These are phyloP conservation scores for Nitzschia palea DNA, from an alignment of 108 stramenopile genomes.

Conservation along the genomic window DNA sequence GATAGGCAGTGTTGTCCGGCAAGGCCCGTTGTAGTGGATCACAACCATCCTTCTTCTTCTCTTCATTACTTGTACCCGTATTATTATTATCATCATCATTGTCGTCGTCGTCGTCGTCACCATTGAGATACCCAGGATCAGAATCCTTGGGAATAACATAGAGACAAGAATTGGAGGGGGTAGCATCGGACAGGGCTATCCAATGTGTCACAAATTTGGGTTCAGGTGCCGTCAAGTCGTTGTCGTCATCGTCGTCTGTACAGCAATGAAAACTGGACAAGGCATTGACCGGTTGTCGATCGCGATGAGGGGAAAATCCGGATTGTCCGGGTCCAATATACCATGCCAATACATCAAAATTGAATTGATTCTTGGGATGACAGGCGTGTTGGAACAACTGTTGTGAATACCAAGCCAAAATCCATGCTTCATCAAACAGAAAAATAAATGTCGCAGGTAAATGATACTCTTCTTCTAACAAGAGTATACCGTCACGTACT, in stretches of 20 bases:
- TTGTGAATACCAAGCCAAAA: constrained; percentile 42
- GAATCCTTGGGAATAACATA: constrained; percentile 67
- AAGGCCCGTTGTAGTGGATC: constrained; percentile 65
- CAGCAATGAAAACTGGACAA: constrained; percentile 10
- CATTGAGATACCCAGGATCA: constrained; percentile 71
- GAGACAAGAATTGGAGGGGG: constrained; percentile 67
- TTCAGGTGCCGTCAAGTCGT: not conserved
- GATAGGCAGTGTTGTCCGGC: constrained; percentile 63
- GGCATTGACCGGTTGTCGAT: constrained; percentile 64
- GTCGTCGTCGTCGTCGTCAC: constrained; percentile 39
- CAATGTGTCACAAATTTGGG: constrained; percentile 78
- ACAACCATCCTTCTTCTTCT: too few relatives aligned
- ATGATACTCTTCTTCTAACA: constrained; percentile 11
- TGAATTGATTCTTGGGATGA: constrained; percentile 44
- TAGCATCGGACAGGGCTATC: constrained; percentile 68
- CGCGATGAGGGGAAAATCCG: constrained; percentile 74
- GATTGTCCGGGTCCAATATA: constrained; percentile 45
- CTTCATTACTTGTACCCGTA: not conserved
- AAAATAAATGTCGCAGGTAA: constrained; percentile 66
- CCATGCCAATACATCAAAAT: constrained; percentile 78
- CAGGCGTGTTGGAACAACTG: constrained; percentile 22
- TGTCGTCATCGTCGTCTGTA: not conserved
- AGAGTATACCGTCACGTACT: constrained; percentile 30
- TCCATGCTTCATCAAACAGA: constrained; percentile 71
- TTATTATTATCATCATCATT: constrained; percentile 2